Evolutionary conservation across 495 filamentous ascomycete species (phyloP).

Genomic region (Copromyces sp.): DNA sequence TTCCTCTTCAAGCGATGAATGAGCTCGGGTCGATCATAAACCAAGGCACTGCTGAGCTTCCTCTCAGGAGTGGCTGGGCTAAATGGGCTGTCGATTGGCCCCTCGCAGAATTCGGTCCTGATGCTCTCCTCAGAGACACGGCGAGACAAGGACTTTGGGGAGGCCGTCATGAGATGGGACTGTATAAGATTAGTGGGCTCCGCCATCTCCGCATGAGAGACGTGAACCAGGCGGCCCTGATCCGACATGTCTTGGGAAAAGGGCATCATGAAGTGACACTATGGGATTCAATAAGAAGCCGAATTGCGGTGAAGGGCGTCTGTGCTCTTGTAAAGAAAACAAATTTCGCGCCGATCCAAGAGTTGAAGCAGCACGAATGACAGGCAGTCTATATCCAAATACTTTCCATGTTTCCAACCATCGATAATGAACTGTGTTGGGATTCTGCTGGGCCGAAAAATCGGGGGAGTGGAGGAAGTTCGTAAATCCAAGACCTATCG

Average conservation of each 20-base stretch:
- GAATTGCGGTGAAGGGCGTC: not conserved
- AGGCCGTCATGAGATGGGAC: constrained; percentile 6
- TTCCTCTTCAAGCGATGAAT: constrained; percentile 78
- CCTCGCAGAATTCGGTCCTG: constrained; percentile 47
- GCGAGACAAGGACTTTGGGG: constrained; percentile 13
- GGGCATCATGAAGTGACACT: constrained; percentile 38
- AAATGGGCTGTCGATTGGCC: constrained; percentile 34
- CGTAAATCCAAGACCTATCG: not conserved
- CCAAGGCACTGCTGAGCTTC: constrained; percentile 13
- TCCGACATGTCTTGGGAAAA: constrained; percentile 44
- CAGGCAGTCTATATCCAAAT: not conserved
- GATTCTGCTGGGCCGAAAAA: not conserved
- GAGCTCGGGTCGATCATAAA: constrained; percentile 59
- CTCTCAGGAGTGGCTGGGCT: constrained; percentile 22
- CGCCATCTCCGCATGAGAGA: not conserved
- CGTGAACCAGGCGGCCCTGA: constrained; percentile 8
- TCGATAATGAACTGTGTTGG: not conserved
- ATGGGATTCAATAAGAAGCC: not conserved
- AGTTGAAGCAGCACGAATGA: not conserved
- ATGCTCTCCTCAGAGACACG: constrained; percentile 43
- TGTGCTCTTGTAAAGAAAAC: not conserved
- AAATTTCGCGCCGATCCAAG: not conserved
- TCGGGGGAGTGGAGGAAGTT: not conserved
- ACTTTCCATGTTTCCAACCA: not conserved
- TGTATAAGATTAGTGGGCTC: constrained; percentile 9